Base-by-base conservation (phyloP, 2,329 filamentous ascomycete genomes). In the Claviceps sp. region DNA sequence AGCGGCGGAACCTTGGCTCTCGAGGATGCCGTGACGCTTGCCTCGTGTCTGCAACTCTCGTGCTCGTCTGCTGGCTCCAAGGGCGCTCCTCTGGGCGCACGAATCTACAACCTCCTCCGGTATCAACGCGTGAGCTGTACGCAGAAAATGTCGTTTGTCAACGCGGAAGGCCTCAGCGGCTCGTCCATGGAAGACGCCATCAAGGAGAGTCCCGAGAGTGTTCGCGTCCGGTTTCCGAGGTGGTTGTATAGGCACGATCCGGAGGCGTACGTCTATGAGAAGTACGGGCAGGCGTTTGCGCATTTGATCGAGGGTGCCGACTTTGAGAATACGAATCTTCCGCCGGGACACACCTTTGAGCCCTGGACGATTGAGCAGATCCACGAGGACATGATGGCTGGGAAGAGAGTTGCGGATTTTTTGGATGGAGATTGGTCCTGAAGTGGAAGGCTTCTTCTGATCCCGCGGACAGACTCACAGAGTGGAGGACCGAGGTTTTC, bases 1-100 rank as follows among this genome's bases (percentile, higher is more conserved):
- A 55, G 52, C 34, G 59, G 59, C 5, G 59, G 54, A 1, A 59
- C 55, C 0, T 53, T 54, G 22, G 58, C 56, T 2, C 47, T 60
- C 4, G 59, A 60, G 37, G 59, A 59, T 37, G 56, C 53, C 8
- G 37, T 56, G 11, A 56, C 54, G 11, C 45, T 59, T 0, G 57
- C 56, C 4, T 50, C 56, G 3, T 60, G 57, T 26, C 38, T 60
- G 38, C 47, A 51, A 3, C 52, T 58, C 0, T n/a, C 48, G 5
- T 48, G 46, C 16, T 17, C 48, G 3, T 17, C 39, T 17, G 53
- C 44, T 2, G 54, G 53, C 0, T 50, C 47, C 23, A 26, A 22
- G 5, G 36, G 38, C 2, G 50, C 42, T 16, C 34, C 45, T 11
- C 26, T 34, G 1, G 52, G 36, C 6, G 47, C 49, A 3, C 36